Base-by-base conservation (phyloP, 139 green algal genomes). In the Diplosphaera chodatii region DNA sequence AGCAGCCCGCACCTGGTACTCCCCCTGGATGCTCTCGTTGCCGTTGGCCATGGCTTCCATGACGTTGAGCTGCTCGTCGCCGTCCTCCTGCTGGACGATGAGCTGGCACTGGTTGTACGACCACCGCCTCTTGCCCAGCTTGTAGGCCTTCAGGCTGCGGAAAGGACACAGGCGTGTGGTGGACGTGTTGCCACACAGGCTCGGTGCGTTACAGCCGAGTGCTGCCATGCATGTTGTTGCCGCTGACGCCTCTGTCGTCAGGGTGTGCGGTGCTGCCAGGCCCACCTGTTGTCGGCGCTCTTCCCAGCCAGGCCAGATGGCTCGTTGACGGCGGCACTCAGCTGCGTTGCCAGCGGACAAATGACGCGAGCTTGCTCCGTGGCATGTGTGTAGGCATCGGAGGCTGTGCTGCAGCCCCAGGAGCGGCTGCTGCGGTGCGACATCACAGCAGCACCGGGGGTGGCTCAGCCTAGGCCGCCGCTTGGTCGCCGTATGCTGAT, bases 81-180 rank as follows among this genome's bases (percentile, higher is more conserved):
- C 68, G n/a, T 62, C 70, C 3, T 65, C 56, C 22, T 85, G 69
- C 0, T 13, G n/a, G 1, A 86, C 30, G 22, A 55, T 3, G 30
- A 90, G 66, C 41, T 85, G 70, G 25, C 82, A 69, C 66, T 89
- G 79, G 73, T 90, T 90, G 77, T 90, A 91, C 3, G 74, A 83
- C 76, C 85, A 91, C 13, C 89, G 80, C 67, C 70, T 56, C 66
- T 88, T 91, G 16, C 85, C 85, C 28, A 91, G 79, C 75, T 91
- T 91, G 74, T 91, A 91, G 3, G 80, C 80, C 55, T 75, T 84
- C 48, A 59, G 48, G 16, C 77, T 28, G 55, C n/a, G 65, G 31
- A 32, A n/a, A 68, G 10, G 37, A 20, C 10, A 20, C 37, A 48
- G 37, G 10, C 37, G 10, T 48, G 37, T 48, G 37, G 8, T 48